These are phyloP conservation scores for Penicillium atrosanguineum DNA, from an alignment of 495 filamentous ascomycete genomes.

Conservation along the genomic window DNA sequence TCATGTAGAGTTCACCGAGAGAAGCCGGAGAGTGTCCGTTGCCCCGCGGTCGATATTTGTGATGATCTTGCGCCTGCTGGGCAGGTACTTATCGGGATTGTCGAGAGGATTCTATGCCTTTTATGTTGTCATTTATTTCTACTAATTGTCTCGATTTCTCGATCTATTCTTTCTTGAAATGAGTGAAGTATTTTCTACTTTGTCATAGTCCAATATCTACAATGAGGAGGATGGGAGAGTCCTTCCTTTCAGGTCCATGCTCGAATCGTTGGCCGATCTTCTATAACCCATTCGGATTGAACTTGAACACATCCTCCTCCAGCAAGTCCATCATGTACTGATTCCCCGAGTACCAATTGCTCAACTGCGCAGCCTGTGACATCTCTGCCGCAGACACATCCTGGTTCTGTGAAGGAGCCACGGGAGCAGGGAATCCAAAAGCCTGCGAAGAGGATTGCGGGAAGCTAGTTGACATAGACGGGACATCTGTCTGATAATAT, in stretches of 20 bases:
- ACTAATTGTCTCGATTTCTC: background rate
- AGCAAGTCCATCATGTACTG: conserved; percentile 62
- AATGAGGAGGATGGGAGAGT: no score
- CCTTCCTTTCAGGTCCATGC: no score
- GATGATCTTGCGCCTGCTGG: conserved; percentile 3
- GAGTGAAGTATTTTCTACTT: no score
- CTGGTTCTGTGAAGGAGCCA: conserved; percentile 11
- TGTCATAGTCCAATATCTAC: no score
- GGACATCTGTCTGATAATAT: conserved; percentile 11
- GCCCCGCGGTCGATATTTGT: background rate
- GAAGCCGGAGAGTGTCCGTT: background rate
- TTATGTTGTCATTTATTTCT: background rate
- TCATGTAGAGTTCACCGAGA: background rate
- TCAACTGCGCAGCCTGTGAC: conserved; percentile 48
- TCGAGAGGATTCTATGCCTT: background rate
- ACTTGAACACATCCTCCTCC: conserved; percentile 57
- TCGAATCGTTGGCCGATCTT: no score
- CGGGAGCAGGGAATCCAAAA: conserved; percentile 7
- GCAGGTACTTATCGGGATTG: background rate
- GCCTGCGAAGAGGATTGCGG: conserved; percentile 15
- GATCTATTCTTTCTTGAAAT: background rate
- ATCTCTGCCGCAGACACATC: conserved; percentile 14
- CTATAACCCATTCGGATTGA: conserved; percentile 41
- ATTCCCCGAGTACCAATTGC: conserved; percentile 68
- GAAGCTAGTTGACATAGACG: conserved; percentile 3